Evolutionary conservation across 345 rosid species (phyloP).

Genomic region (Populus nigra): DNA sequence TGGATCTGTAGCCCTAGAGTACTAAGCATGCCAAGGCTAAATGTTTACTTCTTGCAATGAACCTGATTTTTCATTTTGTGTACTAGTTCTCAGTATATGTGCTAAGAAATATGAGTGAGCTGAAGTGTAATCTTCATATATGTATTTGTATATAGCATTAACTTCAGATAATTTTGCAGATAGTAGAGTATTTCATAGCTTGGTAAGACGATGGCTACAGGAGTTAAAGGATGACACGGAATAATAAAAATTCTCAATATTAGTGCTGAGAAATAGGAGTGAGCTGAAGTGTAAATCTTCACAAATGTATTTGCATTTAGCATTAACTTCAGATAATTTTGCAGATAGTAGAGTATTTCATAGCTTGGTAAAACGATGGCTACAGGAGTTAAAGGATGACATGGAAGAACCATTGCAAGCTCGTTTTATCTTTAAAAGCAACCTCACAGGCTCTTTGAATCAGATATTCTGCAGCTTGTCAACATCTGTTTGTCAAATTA

Average conservation of each 20-base stretch:
- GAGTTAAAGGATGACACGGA: slow-evolving; percentile 68
- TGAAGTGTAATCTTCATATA: background rate
- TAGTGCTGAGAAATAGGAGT: background rate
- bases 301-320: background rate
- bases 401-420: slow-evolving; percentile 64
- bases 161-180: slow-evolving; percentile 43
- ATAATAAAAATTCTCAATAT: background rate
- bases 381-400: slow-evolving; percentile 69
- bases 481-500: slow-evolving; percentile 44
- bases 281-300: background rate
- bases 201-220: slow-evolving; percentile 72
- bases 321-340: slow-evolving; percentile 15
- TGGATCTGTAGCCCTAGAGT: background rate
- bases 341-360: slow-evolving; percentile 60
- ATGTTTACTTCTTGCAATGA: background rate
- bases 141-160: background rate
- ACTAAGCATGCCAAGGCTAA: background rate
- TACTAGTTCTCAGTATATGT: background rate
- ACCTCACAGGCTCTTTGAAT: slow-evolving; percentile 57
- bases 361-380: slow-evolving; percentile 73
- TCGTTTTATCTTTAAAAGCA: slow-evolving; percentile 52
- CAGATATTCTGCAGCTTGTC: slow-evolving; percentile 63
- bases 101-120: background rate
- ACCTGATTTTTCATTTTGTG: background rate
- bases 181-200: slow-evolving; percentile 50